phyloP scores from a whole-genome alignment of 1,284 basidiomycete species.

The Porodaedalea pini region DNA sequence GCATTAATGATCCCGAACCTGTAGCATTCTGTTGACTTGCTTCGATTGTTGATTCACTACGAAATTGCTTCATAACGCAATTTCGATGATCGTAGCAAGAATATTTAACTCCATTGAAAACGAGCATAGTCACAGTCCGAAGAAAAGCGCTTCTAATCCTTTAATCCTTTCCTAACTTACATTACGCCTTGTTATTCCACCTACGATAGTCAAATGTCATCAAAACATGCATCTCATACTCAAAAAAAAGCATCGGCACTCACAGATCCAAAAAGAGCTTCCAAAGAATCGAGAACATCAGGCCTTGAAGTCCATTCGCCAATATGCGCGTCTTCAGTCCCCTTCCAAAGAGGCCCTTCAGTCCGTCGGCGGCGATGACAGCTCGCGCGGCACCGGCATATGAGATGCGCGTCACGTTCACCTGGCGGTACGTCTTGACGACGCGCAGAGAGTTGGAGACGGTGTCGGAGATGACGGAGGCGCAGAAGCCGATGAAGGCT shows the following conservation, averaged over 20 bases:
- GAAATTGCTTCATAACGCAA: too few relatives aligned
- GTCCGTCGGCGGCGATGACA: slow-evolving; percentile 64
- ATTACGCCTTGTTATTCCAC: slow-evolving; percentile 40
- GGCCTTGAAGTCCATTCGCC: slow-evolving; percentile 81
- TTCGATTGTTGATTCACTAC: too few relatives aligned
- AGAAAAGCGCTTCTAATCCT: too few relatives aligned
- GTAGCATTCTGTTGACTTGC: too few relatives aligned
- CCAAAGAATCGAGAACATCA: slow-evolving; percentile 86
- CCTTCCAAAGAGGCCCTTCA: slow-evolving; percentile 69
- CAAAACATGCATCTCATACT: neutral
- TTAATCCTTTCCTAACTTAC: too few relatives aligned
- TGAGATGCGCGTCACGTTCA: slow-evolving; percentile 72
- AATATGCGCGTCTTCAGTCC: slow-evolving; percentile 81
- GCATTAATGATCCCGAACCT: too few relatives aligned
- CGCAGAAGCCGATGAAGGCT: slow-evolving; percentile 83
- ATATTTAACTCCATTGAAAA: too few relatives aligned
- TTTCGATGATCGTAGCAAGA: too few relatives aligned
- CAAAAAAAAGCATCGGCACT: slow-evolving; percentile 31
- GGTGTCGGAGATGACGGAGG: slow-evolving; percentile 79
- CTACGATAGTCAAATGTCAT: slow-evolving; percentile 23
- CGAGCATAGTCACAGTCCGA: too few relatives aligned
- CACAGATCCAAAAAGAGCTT: slow-evolving; percentile 80
- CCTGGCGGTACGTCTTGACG: slow-evolving; percentile 89
- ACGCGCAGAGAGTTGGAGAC: slow-evolving; percentile 86
- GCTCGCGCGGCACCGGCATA: slow-evolving; percentile 68